A percentile compares a stretch with the other conserved stretches of the same genome.
Conservation (phyloP, 352 stramenopile species). For the Saprolegnia parasitica region DNA sequence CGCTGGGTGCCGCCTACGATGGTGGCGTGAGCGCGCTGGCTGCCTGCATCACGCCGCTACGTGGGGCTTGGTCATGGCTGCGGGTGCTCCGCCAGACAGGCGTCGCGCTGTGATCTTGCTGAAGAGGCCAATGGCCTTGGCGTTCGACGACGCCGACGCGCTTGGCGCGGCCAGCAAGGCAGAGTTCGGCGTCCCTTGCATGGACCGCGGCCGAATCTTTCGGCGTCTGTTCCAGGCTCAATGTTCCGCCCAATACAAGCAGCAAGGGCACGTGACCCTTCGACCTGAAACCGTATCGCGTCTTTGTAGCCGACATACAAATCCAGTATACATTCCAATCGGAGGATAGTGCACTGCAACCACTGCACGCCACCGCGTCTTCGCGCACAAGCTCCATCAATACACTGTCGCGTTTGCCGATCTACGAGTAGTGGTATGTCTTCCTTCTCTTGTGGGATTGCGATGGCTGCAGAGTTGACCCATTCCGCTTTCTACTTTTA, state of each 20-base stretch:
- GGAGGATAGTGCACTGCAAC: too few species aligned
- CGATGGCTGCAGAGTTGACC: neutral
- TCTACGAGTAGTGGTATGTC: too few species aligned
- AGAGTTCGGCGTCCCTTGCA: neutral
- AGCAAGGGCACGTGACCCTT: neutral
- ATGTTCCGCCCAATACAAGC: neutral
- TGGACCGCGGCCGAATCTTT: neutral
- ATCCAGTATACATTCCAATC: too few species aligned
- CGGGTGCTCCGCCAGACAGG: neutral
- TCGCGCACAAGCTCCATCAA: too few species aligned
- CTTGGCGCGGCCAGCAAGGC: neutral
- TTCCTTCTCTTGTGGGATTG: neutral
- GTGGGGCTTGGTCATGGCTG: neutral
- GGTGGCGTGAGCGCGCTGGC: neutral
- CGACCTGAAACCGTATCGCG: neutral
- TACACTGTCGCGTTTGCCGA: too few species aligned
- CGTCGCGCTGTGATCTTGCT: slow-evolving; percentile 20
- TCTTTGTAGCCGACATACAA: slow-evolving; percentile 2
- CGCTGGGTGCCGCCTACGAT: neutral
- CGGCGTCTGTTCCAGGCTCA: neutral
- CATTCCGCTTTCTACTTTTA: neutral
- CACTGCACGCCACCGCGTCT: too few species aligned
- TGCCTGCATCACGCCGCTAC: neutral
- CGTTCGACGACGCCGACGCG: slow-evolving; percentile 14
- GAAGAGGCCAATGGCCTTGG: slow-evolving; percentile 28